phyloP scores from a whole-genome alignment of 768 basidiomycete species.

The Amanita rimosa region DNA sequence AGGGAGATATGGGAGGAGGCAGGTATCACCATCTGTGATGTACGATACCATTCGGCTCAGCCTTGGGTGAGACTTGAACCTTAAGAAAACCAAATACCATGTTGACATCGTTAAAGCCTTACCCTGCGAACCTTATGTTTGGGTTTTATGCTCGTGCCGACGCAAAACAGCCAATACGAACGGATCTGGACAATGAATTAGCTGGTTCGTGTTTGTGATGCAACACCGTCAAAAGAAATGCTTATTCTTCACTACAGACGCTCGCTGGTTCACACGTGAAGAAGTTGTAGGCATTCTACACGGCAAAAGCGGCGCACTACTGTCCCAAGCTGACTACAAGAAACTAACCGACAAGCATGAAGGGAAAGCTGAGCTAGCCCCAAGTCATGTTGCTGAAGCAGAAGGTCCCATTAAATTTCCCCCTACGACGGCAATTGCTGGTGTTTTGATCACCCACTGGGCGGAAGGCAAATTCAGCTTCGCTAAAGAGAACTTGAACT shows the following conservation, averaged over 20 bases:
- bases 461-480: conserved; percentile 44
- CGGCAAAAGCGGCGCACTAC: conserved; percentile 38
- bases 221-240: neutral
- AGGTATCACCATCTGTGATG: conserved; percentile 76
- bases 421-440: conserved; percentile 67
- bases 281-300: conserved; percentile 56
- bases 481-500: conserved; percentile 7
- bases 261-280: conserved; percentile 76
- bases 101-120: conserved; percentile 45
- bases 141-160: conserved; percentile 80
- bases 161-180: conserved; percentile 60
- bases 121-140: conserved; percentile 83
- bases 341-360: conserved; percentile 30
- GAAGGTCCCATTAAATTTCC: conserved; percentile 65
- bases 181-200: conserved; percentile 93
- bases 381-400: conserved; percentile 9
- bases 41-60: conserved; percentile 77
- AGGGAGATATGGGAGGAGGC: conserved; percentile 97
- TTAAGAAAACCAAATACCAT: neutral
- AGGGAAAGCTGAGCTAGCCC: conserved; percentile 11
- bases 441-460: conserved; percentile 81
- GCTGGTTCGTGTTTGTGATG: conserved; percentile 41
- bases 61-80: conserved; percentile 57
- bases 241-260: conserved; percentile 38
- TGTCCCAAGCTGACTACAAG: conserved; percentile 39